Evolutionary conservation across 495 filamentous ascomycete genomes (phyloP).

Genomic region (Penicillium manginii): DNA sequence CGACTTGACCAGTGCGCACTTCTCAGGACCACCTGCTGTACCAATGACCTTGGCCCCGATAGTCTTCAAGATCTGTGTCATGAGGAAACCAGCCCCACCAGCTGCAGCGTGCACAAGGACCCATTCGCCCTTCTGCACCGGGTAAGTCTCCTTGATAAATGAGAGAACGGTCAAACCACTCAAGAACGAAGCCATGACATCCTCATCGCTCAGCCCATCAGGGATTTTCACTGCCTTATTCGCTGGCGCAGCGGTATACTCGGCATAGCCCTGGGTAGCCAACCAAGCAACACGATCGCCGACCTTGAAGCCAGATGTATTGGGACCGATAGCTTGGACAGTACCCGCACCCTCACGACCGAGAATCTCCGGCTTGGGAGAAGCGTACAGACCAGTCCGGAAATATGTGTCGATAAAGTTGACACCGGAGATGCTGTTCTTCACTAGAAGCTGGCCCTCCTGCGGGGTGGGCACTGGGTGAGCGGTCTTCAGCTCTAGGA

Average conservation of each 20-base stretch:
- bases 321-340: constrained; percentile 56
- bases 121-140: constrained; percentile 78
- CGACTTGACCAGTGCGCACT: constrained; percentile 67
- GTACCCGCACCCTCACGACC: constrained; percentile 81
- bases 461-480: constrained; percentile 73
- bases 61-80: constrained; percentile 73
- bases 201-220: constrained; percentile 57
- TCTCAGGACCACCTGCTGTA: constrained; percentile 75
- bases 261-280: constrained; percentile 66
- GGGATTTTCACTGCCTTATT: constrained; percentile 67
- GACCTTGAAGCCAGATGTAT: constrained; percentile 53
- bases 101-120: constrained; percentile 89
- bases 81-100: constrained; percentile 80
- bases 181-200: constrained; percentile 70
- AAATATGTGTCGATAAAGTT: constrained; percentile 93
- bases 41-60: constrained; percentile 84
- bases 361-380: constrained; percentile 76
- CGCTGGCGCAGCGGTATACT: constrained; percentile 70
- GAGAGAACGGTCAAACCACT: constrained; percentile 89
- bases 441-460: constrained; percentile 77
- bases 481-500: constrained; percentile 74
- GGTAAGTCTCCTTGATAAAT: constrained; percentile 75
- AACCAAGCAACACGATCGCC: constrained; percentile 75
- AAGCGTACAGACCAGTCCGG: constrained; percentile 83
- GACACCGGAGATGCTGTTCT: constrained; percentile 83